Percentiles rank a stretch among this genome's conserved stretches.
Evolutionary conservation across 768 basidiomycete species (phyloP).

Genomic region (Suillus fuscotomentosus): DNA sequence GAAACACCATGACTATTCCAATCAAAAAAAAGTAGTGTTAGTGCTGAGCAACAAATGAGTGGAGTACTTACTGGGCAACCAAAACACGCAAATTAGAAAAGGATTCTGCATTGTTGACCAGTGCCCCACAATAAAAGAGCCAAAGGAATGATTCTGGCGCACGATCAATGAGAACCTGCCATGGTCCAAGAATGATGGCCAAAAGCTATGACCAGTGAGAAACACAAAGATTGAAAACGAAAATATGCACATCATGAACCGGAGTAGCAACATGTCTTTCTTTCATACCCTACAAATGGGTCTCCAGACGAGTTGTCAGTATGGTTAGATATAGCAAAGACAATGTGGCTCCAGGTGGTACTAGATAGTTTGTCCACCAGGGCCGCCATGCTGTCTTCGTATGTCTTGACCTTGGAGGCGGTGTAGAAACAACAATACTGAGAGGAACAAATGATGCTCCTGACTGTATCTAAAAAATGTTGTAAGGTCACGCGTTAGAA

Average conservation of each 20-base stretch:
- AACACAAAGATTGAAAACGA: not conserved
- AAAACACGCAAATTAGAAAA: not conserved
- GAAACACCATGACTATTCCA: not conserved
- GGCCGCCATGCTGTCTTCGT: too few relatives aligned
- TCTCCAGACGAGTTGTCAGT: too few relatives aligned
- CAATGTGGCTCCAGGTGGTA: too few relatives aligned
- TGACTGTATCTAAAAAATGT: too few relatives aligned
- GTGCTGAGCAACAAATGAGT: not conserved
- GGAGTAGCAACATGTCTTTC: too few relatives aligned
- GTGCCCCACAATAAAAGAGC: not conserved
- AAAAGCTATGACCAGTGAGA: not conserved
- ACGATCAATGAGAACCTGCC: not conserved
- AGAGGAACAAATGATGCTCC: too few relatives aligned
- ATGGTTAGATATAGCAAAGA: too few relatives aligned
- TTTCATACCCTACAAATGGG: too few relatives aligned
- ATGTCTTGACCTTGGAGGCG: too few relatives aligned
- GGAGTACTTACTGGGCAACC: not conserved
- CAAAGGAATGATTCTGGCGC: not conserved
- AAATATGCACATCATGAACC: not conserved
- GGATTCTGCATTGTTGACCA: not conserved
- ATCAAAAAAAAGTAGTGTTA: not conserved
- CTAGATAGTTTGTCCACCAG: too few relatives aligned
- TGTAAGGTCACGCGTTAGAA: too few relatives aligned
- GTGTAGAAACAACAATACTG: too few relatives aligned
- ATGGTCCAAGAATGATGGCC: not conserved